Percentiles rank a stretch among this genome's conserved stretches.
Evolutionary conservation across 352 stramenopile species (phyloP).

Genomic region (Pythium rishiriense): DNA sequence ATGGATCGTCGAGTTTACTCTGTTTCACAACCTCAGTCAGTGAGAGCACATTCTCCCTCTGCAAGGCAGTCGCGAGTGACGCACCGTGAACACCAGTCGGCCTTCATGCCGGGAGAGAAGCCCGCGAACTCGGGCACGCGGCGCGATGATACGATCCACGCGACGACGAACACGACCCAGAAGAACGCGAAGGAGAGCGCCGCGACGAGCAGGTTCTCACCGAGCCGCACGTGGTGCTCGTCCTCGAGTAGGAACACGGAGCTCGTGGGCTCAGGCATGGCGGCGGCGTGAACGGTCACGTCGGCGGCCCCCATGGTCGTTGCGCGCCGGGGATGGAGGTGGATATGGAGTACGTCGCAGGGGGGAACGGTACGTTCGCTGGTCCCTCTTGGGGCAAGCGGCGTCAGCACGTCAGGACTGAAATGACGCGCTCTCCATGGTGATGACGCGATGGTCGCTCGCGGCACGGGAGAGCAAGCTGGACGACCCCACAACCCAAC

Average conservation of each 20-base stretch:
- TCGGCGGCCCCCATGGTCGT: slow-evolving; percentile 15
- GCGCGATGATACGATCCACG: slow-evolving; percentile 58
- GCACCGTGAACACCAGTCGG: slow-evolving; percentile 81
- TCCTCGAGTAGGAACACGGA: slow-evolving; percentile 50
- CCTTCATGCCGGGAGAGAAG: slow-evolving; percentile 70
- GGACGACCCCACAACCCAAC: slow-evolving; percentile 17
- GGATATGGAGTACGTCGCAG: background rate
- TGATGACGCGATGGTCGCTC: slow-evolving; percentile 15
- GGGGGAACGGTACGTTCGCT: background rate
- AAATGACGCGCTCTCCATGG: slow-evolving; percentile 10
- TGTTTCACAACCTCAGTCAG: slow-evolving; percentile 19
- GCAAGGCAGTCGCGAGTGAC: background rate
- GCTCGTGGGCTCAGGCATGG: background rate
- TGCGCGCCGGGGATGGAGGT: background rate
- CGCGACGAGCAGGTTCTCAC: slow-evolving; percentile 66
- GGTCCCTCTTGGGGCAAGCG: background rate
- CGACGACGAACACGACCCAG: slow-evolving; percentile 61
- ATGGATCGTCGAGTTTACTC: slow-evolving; percentile 83
- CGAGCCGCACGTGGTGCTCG: slow-evolving; percentile 54
- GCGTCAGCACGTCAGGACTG: background rate
- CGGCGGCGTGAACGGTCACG: slow-evolving; percentile 21
- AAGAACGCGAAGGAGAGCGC: slow-evolving; percentile 65
- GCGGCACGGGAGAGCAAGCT: background rate
- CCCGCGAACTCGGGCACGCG: slow-evolving; percentile 57
- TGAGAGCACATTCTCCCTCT: background rate